These are phyloP conservation scores for Scheffersomyces lignicola DNA, from an alignment of 1,139 yeast genomes.

Conservation along the genomic window DNA sequence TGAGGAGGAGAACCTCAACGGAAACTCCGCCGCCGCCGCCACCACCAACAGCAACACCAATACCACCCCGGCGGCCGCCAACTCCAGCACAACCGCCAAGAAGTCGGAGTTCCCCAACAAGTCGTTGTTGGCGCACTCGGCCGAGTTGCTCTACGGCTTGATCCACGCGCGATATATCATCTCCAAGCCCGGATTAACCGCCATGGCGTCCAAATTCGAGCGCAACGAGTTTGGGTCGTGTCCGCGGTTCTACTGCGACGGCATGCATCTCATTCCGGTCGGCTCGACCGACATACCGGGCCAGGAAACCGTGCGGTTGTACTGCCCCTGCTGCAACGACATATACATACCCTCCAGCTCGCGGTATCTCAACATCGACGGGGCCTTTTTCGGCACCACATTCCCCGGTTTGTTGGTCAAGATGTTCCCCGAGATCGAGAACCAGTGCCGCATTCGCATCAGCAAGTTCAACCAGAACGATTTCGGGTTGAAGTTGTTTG, in stretches of 20 bases:
- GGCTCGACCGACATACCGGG: slow-evolving; percentile 93
- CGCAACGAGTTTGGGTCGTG: slow-evolving; percentile 88
- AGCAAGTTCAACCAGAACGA: slow-evolving; percentile 53
- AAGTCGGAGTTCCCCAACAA: slow-evolving; percentile 59
- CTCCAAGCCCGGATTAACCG: slow-evolving; percentile 85
- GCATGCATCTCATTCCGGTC: slow-evolving; percentile 89
- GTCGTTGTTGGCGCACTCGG: slow-evolving; percentile 81
- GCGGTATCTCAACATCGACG: slow-evolving; percentile 84
- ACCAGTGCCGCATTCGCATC: slow-evolving; percentile 48
- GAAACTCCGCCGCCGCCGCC: slow-evolving; percentile 12
- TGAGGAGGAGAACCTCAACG: slow-evolving; percentile 12
- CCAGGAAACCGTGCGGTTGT: slow-evolving; percentile 84
- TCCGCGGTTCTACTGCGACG: slow-evolving; percentile 87
- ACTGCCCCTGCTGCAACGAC: slow-evolving; percentile 94
- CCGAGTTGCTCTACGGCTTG: slow-evolving; percentile 87
- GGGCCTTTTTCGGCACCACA: slow-evolving; percentile 95
- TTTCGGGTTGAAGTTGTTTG: slow-evolving; percentile 79
- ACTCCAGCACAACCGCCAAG: slow-evolving; percentile 6
- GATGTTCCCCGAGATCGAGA: slow-evolving; percentile 79
- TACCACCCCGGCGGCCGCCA: slow-evolving; percentile 1
- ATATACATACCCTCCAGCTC: slow-evolving; percentile 84
- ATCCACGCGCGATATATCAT: slow-evolving; percentile 91
- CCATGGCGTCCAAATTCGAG: slow-evolving; percentile 96
- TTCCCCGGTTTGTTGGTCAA: slow-evolving; percentile 91
- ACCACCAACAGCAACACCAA: slow-evolving; percentile 4